Evolutionary conservation across 2,329 filamentous ascomycete species (phyloP).

Genomic region (Colletotrichum incanum): DNA sequence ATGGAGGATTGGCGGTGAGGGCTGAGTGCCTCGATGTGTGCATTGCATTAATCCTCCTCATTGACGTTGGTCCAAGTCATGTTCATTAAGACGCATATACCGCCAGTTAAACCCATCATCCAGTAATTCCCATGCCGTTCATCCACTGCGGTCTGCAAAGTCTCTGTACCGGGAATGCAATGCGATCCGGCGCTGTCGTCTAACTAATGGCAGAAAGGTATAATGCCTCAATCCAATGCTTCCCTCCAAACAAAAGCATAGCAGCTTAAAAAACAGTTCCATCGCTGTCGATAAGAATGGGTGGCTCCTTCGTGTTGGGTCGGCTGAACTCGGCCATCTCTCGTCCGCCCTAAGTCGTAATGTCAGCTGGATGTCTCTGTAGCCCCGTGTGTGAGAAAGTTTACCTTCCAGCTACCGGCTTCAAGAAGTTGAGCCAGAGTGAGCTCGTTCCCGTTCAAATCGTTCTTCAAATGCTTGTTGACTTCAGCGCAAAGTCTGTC

Average conservation of each 20-base stretch:
- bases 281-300: conserved; percentile 96
- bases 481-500: conserved; percentile 61
- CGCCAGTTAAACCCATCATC: conserved; percentile 24
- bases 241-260: conserved; percentile 13
- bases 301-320: conserved; percentile 96
- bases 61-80: conserved; percentile 24
- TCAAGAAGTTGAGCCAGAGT: conserved; percentile 91
- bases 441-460: conserved; percentile 80
- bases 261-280: conserved; percentile 89
- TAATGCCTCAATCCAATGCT: conserved; percentile 39
- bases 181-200: conserved; percentile 17
- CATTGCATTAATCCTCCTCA: conserved; percentile 22
- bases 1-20: neutral
- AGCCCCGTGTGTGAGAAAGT: conserved; percentile 45
- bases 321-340: conserved; percentile 96
- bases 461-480: conserved; percentile 74
- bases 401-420: conserved; percentile 97
- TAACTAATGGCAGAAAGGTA: conserved; percentile 39
- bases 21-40: conserved; percentile 15
- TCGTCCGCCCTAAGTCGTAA: conserved; percentile 78
- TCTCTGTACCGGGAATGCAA: neutral
- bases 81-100: conserved; percentile 35
- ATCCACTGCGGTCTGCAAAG: conserved; percentile 18
- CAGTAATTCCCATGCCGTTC: conserved; percentile 16
- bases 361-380: conserved; percentile 22